Evolutionary conservation across 306 rosid species (phyloP), one percentile per base, ranked within the genome.

Genomic region (Parietaria judaica): DNA sequence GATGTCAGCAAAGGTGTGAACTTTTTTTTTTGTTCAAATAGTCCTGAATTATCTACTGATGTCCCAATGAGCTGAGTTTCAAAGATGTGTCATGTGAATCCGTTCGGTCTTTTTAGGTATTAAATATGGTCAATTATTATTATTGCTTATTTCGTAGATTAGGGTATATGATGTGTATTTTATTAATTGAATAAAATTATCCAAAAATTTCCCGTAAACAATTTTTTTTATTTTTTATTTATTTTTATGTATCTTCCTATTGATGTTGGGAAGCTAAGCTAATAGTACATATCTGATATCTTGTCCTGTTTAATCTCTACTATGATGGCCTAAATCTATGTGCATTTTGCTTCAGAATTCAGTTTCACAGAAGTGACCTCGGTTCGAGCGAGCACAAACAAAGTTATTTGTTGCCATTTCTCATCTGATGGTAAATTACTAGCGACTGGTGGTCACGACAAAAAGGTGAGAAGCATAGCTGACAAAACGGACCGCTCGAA

Each of bases 371-470:
- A 88, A 73, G 74, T 84, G 41, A 79, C 51, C 70, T 76, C 87
- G 68, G 78, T 81, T 62, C 80, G 74, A 68, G 99, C 99, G 65
- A 88, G 99, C 80, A 3, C 78, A 36, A 84, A 84, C 71, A 94
- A 94, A 86, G 87, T 94, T 65, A 52, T 70, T 47, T 82, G 89
- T 68, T 94, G 99, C 79, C 99, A 94, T 82, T 94, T 94, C 76
- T 94, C 99, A 56, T 84, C 97, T 5, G 99, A 94, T 78, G 99
- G 99, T 57, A 94, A 94, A 74, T 75, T 94, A 71, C 87, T 94
- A 44, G 90, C 96, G 53, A 94, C 95, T 58, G 99, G 99, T 57
- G 97, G 99, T 60, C 99, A 94, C 67, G 99, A 94, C 74, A 94
- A 94, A 75, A 94, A 84, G 90, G 99, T 84, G 65, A 65, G 84